Conservation (phyloP, 1,284 basidiomycete genomes). For the Trametes versicolor region DNA sequence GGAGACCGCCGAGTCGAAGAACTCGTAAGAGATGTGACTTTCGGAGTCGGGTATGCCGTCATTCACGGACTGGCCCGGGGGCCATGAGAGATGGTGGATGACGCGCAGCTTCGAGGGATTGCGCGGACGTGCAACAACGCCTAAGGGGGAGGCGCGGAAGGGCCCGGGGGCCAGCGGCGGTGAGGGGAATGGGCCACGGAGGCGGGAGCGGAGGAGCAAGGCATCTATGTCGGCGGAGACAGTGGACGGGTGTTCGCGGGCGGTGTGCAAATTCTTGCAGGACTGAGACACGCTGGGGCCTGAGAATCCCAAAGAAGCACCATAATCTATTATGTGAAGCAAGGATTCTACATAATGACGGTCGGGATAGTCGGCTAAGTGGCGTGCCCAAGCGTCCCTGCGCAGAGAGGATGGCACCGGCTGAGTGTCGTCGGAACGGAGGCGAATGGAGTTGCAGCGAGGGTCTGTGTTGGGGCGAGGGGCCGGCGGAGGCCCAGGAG, state of each 20-base stretch:
- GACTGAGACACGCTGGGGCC: background rate
- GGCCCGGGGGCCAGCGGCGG: conserved; percentile 38
- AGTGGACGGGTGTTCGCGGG: conserved; percentile 11
- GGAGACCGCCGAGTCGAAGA: conserved; percentile 20
- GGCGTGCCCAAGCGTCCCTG: conserved; percentile 6
- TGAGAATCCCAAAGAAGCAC: conserved; percentile 11
- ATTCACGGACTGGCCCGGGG: conserved; percentile 46
- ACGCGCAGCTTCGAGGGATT: conserved; percentile 40
- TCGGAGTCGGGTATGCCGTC: conserved; percentile 48
- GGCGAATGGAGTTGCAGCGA: conserved; percentile 8
- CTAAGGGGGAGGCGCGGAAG: conserved; percentile 43
- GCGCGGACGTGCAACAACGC: conserved; percentile 40
- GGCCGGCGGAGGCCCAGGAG: conserved; percentile 16
- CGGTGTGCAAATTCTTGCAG: conserved; percentile 17
- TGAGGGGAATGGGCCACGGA: conserved; percentile 40
- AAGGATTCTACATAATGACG: conserved; percentile 12
- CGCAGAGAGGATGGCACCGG: conserved; percentile 7
- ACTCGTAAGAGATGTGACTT: conserved; percentile 45
- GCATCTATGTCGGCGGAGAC: conserved; percentile 15
- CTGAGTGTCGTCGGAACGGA: background rate
- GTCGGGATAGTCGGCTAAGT: conserved; percentile 20
- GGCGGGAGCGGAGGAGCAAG: conserved; percentile 4
- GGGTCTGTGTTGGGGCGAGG: conserved; percentile 26
- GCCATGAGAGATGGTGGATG: conserved; percentile 53
- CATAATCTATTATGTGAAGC: conserved; percentile 21